phyloP scores from a whole-genome alignment of 192 early-diverging fungal species.

The Coemansia sp. region DNA sequence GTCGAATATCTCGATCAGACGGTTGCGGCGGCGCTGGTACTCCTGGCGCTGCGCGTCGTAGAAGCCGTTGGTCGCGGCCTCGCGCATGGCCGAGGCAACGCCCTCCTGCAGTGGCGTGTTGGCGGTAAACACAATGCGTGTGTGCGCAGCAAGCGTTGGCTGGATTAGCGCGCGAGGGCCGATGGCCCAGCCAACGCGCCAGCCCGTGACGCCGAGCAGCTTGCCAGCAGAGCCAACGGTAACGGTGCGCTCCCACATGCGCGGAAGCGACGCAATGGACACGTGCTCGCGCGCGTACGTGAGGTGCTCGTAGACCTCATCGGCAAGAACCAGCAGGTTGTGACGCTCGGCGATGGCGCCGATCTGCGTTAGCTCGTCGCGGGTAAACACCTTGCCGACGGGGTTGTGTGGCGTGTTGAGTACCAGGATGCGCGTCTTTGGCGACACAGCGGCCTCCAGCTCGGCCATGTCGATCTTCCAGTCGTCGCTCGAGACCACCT shows the following conservation, averaged over 20 bases:
- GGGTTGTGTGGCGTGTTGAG: constrained; percentile 98
- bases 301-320: constrained; percentile 97
- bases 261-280: constrained; percentile 80
- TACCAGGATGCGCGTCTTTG: constrained; percentile 81
- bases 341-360: constrained; percentile 72
- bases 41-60: constrained; percentile 66
- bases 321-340: constrained; percentile 85
- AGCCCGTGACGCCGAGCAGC: constrained; percentile 93
- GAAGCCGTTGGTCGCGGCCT: constrained; percentile 61
- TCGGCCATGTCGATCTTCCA: constrained; percentile 88
- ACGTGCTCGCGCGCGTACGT: constrained; percentile 71
- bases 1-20: constrained; percentile 67
- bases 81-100: constrained; percentile 69
- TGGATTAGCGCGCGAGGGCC: constrained; percentile 72
- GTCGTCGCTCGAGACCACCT: constrained; percentile 68
- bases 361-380: constrained; percentile 72
- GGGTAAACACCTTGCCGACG: constrained; percentile 79
- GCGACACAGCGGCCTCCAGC: constrained; percentile 71
- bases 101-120: constrained; percentile 91
- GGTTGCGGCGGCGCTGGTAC: constrained; percentile 74
- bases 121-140: constrained; percentile 85
- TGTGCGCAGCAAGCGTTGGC: constrained; percentile 80
- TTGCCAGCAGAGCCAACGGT: constrained; percentile 93
- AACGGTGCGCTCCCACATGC: constrained; percentile 89
- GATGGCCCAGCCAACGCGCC: constrained; percentile 94